phyloP scores from a whole-genome alignment of 1,139 yeast genomes.

The Scheffersomyces quercinus region DNA sequence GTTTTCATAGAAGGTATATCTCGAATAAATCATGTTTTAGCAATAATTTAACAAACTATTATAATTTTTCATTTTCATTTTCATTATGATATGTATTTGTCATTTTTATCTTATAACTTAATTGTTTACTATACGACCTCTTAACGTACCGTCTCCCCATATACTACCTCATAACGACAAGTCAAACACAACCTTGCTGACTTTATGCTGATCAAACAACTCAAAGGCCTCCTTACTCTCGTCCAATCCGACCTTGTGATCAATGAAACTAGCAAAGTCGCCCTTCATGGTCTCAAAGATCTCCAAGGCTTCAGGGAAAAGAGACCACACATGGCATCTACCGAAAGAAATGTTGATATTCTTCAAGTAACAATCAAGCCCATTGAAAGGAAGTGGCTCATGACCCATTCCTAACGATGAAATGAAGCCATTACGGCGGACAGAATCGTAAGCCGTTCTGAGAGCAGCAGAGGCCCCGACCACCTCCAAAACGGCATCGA shows the following conservation, averaged over 20 bases:
- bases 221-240: slow-evolving; percentile 51
- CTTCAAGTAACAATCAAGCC: slow-evolving; percentile 58
- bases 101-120: too few relatives aligned
- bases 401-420: slow-evolving; percentile 66
- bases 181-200: slow-evolving; percentile 56
- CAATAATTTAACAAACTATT: too few relatives aligned
- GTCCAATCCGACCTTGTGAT: slow-evolving; percentile 41
- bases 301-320: slow-evolving; percentile 54
- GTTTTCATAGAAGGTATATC: too few relatives aligned
- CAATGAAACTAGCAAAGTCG: slow-evolving; percentile 51
- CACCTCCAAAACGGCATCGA: slow-evolving; percentile 59
- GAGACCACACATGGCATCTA: slow-evolving; percentile 62
- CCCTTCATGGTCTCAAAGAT: slow-evolving; percentile 46
- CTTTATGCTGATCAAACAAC: slow-evolving; percentile 53
- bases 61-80: too few relatives aligned
- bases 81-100: too few relatives aligned
- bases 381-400: slow-evolving; percentile 57
- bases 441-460: slow-evolving; percentile 50
- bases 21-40: too few relatives aligned
- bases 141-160: background rate
- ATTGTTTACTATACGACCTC: too few relatives aligned
- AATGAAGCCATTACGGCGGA: slow-evolving; percentile 60
- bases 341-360: slow-evolving; percentile 63
- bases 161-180: slow-evolving; percentile 6
- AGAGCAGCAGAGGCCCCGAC: slow-evolving; percentile 57